These are phyloP conservation scores for Eimeria acervulina DNA, from an alignment of 169 alveolate species.

Conservation along the genomic window DNA sequence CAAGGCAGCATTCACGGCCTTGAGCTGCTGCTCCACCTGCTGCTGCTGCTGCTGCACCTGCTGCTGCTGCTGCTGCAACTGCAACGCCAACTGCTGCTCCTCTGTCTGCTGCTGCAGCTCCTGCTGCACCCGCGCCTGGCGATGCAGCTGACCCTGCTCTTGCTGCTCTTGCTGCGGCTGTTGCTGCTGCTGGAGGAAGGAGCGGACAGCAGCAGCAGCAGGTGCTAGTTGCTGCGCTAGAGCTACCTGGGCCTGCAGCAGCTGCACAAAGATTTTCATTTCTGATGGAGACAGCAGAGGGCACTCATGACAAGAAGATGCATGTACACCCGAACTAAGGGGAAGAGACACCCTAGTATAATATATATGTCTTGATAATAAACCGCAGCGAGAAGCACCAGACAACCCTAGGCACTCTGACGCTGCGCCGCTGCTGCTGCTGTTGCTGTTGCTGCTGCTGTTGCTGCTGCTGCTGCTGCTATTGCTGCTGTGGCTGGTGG, in stretches of 20 bases:
- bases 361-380: neutral
- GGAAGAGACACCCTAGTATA: constrained; percentile 42
- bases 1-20: constrained; percentile 17
- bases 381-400: constrained; percentile 21
- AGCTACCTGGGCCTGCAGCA: constrained; percentile 64
- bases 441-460: constrained; percentile 49
- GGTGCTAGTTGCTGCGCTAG: constrained; percentile 31
- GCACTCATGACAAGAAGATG: constrained; percentile 49
- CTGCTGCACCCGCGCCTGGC: constrained; percentile 2
- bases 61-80: constrained; percentile 39
- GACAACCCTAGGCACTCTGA: neutral
- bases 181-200: constrained; percentile 27
- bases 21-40: constrained; percentile 10
- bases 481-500: neutral
- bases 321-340: constrained; percentile 11
- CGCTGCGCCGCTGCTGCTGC: neutral
- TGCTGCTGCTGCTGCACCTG: constrained; percentile 46
- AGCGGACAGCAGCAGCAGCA: neutral
- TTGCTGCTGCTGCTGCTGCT: constrained; percentile 16
- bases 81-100: neutral
- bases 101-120: neutral
- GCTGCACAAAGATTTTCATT: constrained; percentile 18
- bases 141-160: neutral
- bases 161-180: neutral
- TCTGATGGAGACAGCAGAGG: constrained; percentile 37